phyloP scores from a whole-genome alignment of 495 filamentous ascomycete species.

The Xylaria bambusicola region DNA sequence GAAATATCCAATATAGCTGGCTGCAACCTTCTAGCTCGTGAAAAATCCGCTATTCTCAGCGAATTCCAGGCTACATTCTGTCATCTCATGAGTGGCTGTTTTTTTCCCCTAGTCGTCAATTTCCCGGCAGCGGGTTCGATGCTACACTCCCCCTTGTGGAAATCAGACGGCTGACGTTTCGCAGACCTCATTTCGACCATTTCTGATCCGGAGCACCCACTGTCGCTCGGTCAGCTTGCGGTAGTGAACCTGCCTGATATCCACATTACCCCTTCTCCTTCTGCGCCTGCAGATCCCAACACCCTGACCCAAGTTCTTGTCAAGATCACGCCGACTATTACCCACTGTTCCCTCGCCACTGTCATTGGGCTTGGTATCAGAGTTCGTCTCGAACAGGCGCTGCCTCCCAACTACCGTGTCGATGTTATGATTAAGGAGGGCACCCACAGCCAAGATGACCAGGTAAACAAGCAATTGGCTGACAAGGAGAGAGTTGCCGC shows the following conservation, averaged over 20 bases:
- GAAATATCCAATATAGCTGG: not conserved
- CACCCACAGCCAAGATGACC: slow-evolving; percentile 89
- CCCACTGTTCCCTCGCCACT: slow-evolving; percentile 93
- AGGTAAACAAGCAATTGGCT: slow-evolving; percentile 92
- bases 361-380: slow-evolving; percentile 94
- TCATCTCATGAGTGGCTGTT: not conserved
- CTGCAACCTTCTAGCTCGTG: not conserved
- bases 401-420: slow-evolving; percentile 89
- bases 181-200: slow-evolving; percentile 91
- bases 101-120: not conserved
- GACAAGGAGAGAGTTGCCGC: slow-evolving; percentile 97
- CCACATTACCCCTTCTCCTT: slow-evolving; percentile 65
- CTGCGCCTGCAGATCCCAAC: slow-evolving; percentile 50
- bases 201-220: slow-evolving; percentile 93
- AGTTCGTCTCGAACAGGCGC: slow-evolving; percentile 83
- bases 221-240: slow-evolving; percentile 86
- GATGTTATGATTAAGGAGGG: slow-evolving; percentile 95
- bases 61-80: not conserved
- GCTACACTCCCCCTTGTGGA: not conserved
- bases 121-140: not conserved
- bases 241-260: slow-evolving; percentile 96
- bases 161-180: slow-evolving; percentile 42
- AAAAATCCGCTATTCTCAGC: slow-evolving; percentile 3
- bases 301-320: slow-evolving; percentile 58
- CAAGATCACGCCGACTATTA: slow-evolving; percentile 93